phyloP scores from a whole-genome alignment of 1,284 basidiomycete genomes.

The Marasmius oreades region DNA sequence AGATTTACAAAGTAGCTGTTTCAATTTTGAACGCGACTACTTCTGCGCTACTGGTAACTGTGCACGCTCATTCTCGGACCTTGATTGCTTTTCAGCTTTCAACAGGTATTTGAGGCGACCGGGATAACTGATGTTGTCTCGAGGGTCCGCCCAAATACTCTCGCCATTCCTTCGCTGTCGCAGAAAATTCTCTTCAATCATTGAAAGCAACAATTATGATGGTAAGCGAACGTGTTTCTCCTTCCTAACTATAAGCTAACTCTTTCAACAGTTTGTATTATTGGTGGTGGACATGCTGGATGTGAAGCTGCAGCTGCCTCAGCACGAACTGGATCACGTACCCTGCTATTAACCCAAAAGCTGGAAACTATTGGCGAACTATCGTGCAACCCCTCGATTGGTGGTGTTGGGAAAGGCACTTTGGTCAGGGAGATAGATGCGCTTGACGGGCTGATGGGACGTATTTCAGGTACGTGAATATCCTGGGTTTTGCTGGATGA shows the following conservation, averaged over 20 bases:
- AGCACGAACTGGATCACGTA: constrained; percentile 77
- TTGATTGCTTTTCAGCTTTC: too few relatives aligned
- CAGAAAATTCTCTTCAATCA: neutral
- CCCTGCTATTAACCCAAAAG: constrained; percentile 78
- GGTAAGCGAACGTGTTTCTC: neutral
- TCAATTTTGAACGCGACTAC: too few relatives aligned
- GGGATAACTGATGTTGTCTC: neutral
- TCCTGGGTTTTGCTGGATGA: neutral
- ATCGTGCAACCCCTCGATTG: constrained; percentile 89
- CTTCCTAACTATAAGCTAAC: neutral
- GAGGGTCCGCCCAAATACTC: neutral
- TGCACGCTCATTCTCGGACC: too few relatives aligned
- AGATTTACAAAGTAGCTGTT: too few relatives aligned
- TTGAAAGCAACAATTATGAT: neutral
- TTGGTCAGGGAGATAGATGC: constrained; percentile 88
- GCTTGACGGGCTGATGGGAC: constrained; percentile 78
- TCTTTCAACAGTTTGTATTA: constrained; percentile 64
- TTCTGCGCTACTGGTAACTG: too few relatives aligned
- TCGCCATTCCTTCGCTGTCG: neutral
- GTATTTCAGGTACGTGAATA: constrained; percentile 56
- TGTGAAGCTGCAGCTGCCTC: constrained; percentile 87
- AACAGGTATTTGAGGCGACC: too few relatives aligned
- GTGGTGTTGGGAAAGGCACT: constrained; percentile 87
- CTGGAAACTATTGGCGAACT: constrained; percentile 82
- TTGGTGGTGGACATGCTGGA: constrained; percentile 91